These are phyloP conservation scores for Leishmania guyanensis DNA, from an alignment of 208 protist species.

Conservation along the genomic window DNA sequence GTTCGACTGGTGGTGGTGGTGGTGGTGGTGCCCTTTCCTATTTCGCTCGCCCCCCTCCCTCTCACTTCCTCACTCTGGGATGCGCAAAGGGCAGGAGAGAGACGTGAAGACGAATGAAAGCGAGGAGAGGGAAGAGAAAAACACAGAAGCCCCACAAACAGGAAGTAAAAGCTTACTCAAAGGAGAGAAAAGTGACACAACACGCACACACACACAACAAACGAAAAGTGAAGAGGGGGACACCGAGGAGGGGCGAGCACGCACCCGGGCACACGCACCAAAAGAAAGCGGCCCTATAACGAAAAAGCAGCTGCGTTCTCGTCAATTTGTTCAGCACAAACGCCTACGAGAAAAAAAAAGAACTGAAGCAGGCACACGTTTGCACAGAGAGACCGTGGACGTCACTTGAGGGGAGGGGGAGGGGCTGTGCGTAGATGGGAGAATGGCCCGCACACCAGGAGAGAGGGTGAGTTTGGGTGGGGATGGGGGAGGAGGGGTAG, in stretches of 20 bases:
- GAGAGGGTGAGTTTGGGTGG: neutral
- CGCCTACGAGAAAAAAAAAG: neutral
- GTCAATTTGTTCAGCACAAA: neutral
- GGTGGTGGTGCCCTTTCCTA: neutral
- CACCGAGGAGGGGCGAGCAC: neutral
- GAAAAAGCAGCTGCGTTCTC: neutral
- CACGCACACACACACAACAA: neutral
- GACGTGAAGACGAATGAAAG: neutral
- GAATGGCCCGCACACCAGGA: neutral
- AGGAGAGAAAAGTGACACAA: neutral
- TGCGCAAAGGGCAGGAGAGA: neutral
- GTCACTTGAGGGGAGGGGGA: neutral
- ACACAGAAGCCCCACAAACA: neutral
- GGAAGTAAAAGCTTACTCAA: neutral
- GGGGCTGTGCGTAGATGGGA: neutral
- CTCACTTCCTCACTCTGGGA: too few species aligned
- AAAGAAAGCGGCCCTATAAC: neutral
- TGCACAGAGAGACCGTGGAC: neutral
- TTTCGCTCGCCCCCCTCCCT: neutral
- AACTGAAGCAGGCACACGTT: neutral
- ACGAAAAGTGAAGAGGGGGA: neutral
- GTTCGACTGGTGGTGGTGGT: neutral
- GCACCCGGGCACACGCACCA: neutral
- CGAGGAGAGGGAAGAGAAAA: neutral
- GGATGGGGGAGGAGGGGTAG: neutral